Base-by-base conservation (phyloP, 495 filamentous ascomycete genomes). In the Staphylotrichum tortipilum region DNA sequence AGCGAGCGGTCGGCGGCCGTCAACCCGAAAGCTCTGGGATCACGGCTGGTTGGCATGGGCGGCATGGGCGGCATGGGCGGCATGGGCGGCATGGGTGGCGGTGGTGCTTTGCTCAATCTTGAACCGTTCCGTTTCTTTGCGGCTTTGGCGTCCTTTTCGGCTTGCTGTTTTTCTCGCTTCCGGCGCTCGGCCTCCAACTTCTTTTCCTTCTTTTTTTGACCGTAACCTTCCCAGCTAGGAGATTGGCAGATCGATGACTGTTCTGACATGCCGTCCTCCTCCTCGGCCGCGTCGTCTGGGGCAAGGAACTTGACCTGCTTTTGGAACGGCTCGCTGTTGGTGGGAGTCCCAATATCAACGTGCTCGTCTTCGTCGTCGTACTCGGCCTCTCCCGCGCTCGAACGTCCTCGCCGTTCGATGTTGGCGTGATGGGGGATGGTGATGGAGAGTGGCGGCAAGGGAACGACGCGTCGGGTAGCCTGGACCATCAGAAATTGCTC, bases 221-320 rank as follows among this genome's bases (percentile, higher is more conserved):
- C 63, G 50, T 74, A 69, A 38, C 70, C 67, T 42, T 76, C 76
- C 76, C 76, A 78, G 42, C 72, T 77, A 12, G 76, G 76, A 4
- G 76, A 79, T 42, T 77, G 75, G 46, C 76, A 79, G 38, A 79
- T 78, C 3, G 75, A 78, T 14, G 73, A 75, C 30, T 70, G 63
- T 41, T 73, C 73, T 8, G 74, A 75, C 61, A 64, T 63, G 46
- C 54, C 51, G 42, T 66, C 64, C 37, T 58, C 61, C 28, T 61
- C 63, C 28, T 67, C 58, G 11, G 69, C 64, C 31, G 55, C 51
- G 33, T 53, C 57, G 22, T 64, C 65, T 9, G 70, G 61, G 1
- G 65, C 50, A 7, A 59, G 44, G 21, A 73, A 74, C 28, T 69
- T 71, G 44, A 74, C 70, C 28, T 70, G 66, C 56, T 72, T 73